Conservation (phyloP, 2,329 filamentous ascomycete genomes). For the Ascochyta rabiei region DNA sequence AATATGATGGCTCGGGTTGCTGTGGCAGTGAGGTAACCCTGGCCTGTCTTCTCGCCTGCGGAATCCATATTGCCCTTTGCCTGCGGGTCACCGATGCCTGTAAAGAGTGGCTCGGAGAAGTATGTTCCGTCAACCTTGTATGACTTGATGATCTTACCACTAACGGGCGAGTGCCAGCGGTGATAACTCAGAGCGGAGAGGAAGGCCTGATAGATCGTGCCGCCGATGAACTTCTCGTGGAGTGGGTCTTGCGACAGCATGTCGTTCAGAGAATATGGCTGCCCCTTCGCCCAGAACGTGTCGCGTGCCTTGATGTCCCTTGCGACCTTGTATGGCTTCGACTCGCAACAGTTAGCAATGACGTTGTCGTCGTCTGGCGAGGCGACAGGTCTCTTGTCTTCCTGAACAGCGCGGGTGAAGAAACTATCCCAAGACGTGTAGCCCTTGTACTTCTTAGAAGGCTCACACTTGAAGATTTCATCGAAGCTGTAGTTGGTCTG, state of each 20-base stretch:
- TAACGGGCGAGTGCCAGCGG: constrained; percentile 73
- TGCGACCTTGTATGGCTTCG: constrained; percentile 61
- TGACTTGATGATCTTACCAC: constrained; percentile 63
- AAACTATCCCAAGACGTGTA: constrained; percentile 74
- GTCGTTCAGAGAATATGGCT: constrained; percentile 69
- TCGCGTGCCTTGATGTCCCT: constrained; percentile 62
- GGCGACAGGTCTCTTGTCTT: constrained; percentile 63
- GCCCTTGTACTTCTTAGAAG: constrained; percentile 60
- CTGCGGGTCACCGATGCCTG: constrained; percentile 50
- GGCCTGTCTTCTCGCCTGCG: constrained; percentile 57
- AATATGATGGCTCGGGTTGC: constrained; percentile 74
- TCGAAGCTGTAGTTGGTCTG: constrained; percentile 56
- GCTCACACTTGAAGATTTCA: constrained; percentile 67
- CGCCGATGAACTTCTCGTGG: constrained; percentile 63
- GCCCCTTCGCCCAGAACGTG: constrained; percentile 71
- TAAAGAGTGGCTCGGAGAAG: constrained; percentile 66
- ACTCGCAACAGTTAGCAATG: constrained; percentile 71
- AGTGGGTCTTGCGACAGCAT: constrained; percentile 66
- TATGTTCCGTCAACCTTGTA: constrained; percentile 70
- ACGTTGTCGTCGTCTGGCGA: constrained; percentile 60
- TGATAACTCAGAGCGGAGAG: constrained; percentile 72
- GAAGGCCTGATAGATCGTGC: constrained; percentile 74
- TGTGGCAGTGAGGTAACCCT: constrained; percentile 71
- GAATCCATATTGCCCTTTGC: constrained; percentile 47
- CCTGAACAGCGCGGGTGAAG: constrained; percentile 66